These are phyloP conservation scores for Xylaria longipes DNA, from an alignment of 495 filamentous ascomycete species.

Conservation along the genomic window DNA sequence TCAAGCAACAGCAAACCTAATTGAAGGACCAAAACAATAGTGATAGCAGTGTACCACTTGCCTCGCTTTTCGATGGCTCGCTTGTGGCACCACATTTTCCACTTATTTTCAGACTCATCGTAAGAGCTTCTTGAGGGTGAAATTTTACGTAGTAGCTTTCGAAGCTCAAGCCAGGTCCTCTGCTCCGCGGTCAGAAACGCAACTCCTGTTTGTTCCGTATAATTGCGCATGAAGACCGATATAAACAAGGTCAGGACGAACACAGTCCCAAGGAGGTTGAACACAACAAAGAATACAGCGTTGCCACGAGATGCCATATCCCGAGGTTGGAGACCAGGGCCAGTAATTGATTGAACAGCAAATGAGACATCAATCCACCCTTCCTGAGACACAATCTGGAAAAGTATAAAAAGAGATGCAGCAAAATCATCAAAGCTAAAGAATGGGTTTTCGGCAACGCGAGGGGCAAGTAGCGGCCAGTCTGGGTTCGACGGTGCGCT, in stretches of 20 bases:
- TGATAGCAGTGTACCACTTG: constrained; percentile 86
- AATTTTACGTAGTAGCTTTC: constrained; percentile 92
- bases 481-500: constrained; percentile 72
- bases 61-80: constrained; percentile 93
- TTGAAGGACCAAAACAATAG: constrained; percentile 79
- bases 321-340: constrained; percentile 71
- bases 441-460: constrained; percentile 78
- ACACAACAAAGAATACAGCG: constrained; percentile 91
- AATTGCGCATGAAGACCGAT: constrained; percentile 99
- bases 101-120: constrained; percentile 71
- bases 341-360: constrained; percentile 81
- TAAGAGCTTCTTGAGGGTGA: constrained; percentile 89
- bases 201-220: constrained; percentile 97
- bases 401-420: constrained; percentile 90
- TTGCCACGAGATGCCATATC: constrained; percentile 76
- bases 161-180: constrained; percentile 93
- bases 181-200: constrained; percentile 97
- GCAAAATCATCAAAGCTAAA: constrained; percentile 96
- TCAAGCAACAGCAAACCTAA: constrained; percentile 83
- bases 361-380: constrained; percentile 95
- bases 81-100: constrained; percentile 94
- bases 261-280: constrained; percentile 95
- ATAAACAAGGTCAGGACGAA: constrained; percentile 98
- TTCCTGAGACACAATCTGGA: constrained; percentile 99
- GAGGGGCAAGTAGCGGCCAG: constrained; percentile 84